Percentiles rank a stretch among this genome's conserved stretches.
Evolutionary conservation across 192 early-diverging fungal genomes (phyloP).

Genomic region (Coemansia sp.): DNA sequence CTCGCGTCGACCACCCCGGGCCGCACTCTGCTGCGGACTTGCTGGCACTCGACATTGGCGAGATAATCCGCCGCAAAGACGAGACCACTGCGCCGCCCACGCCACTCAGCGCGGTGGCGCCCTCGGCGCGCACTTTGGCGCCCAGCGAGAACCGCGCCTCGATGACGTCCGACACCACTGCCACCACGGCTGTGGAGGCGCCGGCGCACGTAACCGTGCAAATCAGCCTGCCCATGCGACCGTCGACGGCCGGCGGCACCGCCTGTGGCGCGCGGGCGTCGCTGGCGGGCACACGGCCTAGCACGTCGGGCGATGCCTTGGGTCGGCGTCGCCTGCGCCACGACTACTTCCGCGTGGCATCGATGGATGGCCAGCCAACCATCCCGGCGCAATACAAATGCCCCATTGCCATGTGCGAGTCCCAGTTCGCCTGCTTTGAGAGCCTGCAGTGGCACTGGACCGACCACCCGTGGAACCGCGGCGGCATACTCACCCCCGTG

Average conservation of each 20-base stretch:
- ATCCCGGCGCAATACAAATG: constrained; percentile 23
- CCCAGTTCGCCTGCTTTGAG: constrained; percentile 23
- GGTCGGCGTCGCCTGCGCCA: constrained; percentile 18
- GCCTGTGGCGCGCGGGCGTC: background rate
- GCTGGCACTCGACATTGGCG: constrained; percentile 31
- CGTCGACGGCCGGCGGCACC: background rate
- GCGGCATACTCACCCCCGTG: constrained; percentile 41
- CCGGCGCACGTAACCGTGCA: background rate
- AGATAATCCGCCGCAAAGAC: constrained; percentile 37
- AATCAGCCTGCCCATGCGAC: background rate
- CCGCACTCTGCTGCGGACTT: constrained; percentile 4
- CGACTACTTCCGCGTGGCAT: constrained; percentile 42
- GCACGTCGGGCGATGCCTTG: background rate
- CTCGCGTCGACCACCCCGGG: constrained; percentile 24
- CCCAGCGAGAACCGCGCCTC: constrained; percentile 6
- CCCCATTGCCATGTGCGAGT: constrained; percentile 29
- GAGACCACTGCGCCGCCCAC: constrained; percentile 1
- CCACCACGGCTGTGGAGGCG: background rate
- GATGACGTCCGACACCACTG: background rate
- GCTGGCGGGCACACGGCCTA: background rate
- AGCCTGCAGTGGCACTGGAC: constrained; percentile 39
- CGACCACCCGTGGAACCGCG: constrained; percentile 43
- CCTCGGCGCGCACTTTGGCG: constrained; percentile 13
- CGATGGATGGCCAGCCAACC: constrained; percentile 30
- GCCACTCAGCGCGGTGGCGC: constrained; percentile 11